Evolutionary conservation across 495 filamentous ascomycete genomes (phyloP), one percentile per base, ranked within the genome.

Genomic region (Aspergillus bridgeri): DNA sequence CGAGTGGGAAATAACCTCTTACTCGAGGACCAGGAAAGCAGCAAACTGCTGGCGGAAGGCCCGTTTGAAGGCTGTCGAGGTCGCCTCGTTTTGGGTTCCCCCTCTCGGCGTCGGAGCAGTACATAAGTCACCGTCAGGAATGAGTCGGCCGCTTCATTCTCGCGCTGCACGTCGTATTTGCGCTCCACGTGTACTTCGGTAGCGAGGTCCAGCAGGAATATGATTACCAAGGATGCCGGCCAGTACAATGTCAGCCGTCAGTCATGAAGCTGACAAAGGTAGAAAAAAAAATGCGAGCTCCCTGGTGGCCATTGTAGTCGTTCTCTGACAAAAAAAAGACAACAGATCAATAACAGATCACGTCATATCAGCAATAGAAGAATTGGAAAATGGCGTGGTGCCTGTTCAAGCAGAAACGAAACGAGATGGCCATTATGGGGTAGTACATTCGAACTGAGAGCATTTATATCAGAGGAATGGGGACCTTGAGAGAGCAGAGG

Each of bases 1-100:
- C 54, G 83, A 86, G 66, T 89, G 86, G 62, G 89, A 88, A 47
- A 89, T 76, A 55, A 89, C 81, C 27, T 86, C 86, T 59, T 88
- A 89, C 58, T 89, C 86, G 57, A 89, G 83, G 53, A 76, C 72
- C 23, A 69, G 58, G 58, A 76, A 68, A 5, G 73, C 73, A 1
- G 72, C 66, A 25, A 75, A 72, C 48, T 73, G 68, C 29, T 71
- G 59, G 7, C 38, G 53, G 57, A 68, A 68, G n/a, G 65, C 61
- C 20, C 51, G 58, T 23, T 68, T 63, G 25, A 56, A 57, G 1
- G 15, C 19, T 4, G 53, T 9, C 7, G 60, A 58, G 3, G 5
- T n/a, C 46, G 27, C 43, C 24, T 54, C 54, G 11, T 9, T 13
- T 8, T n/a, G 38, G 45, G 9, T 7, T 6, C 27, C 15, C 13